Conservation (phyloP, 352 stramenopile genomes). For the Thalassiosira gravida region DNA sequence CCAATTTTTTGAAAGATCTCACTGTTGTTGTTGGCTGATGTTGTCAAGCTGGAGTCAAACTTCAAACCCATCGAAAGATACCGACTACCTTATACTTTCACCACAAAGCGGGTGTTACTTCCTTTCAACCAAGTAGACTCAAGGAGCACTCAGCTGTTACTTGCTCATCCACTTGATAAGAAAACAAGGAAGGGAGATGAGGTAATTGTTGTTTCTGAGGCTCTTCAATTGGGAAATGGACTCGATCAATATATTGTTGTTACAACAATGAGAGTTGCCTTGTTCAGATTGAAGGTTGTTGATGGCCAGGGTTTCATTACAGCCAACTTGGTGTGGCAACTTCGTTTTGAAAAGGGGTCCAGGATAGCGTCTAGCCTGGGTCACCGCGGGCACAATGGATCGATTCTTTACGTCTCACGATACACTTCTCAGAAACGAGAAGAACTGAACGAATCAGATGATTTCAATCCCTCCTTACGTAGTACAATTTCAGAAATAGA, state of each 20-base stretch:
- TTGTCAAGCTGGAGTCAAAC: constrained; percentile 62
- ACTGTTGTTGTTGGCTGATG: neutral
- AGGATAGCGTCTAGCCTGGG: constrained; percentile 65
- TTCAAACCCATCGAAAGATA: constrained; percentile 73
- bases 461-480: constrained; percentile 7
- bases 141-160: constrained; percentile 74
- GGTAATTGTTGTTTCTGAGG: constrained; percentile 75
- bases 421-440: constrained; percentile 15
- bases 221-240: constrained; percentile 71
- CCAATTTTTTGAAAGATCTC: neutral
- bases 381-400: constrained; percentile 72
- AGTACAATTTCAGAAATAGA: constrained; percentile 12
- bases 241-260: constrained; percentile 80
- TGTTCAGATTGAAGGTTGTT: constrained; percentile 76
- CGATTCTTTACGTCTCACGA: constrained; percentile 49
- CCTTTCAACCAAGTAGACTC: constrained; percentile 73
- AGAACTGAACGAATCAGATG: constrained; percentile 16
- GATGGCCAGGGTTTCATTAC: constrained; percentile 61
- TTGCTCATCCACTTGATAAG: constrained; percentile 61
- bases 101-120: constrained; percentile 67
- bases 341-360: constrained; percentile 44
- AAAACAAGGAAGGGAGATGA: constrained; percentile 66
- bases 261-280: constrained; percentile 74
- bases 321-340: constrained; percentile 74
- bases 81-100: constrained; percentile 81